Percentiles rank a stretch among this genome's conserved stretches.
phyloP scores from a whole-genome alignment of 441 rosid species.

The Bocquillonia castaneifolia region DNA sequence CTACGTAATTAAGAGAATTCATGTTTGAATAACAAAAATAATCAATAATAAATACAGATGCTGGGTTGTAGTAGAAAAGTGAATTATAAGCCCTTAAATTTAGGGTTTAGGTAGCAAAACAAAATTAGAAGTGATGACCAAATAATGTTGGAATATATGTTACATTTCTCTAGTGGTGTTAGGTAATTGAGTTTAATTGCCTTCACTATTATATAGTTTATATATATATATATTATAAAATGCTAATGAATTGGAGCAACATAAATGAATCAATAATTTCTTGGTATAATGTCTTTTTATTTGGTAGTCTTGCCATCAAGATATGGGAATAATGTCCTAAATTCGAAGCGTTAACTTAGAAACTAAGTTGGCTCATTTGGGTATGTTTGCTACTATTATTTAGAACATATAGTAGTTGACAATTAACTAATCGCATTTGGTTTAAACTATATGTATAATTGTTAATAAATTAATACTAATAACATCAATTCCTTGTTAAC shows the following conservation, averaged over 20 bases:
- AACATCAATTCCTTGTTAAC: background rate
- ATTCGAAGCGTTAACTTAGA: background rate
- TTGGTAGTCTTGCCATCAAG: background rate
- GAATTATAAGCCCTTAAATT: background rate
- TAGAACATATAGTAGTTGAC: background rate
- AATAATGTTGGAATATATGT: constrained; percentile 14
- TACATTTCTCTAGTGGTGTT: constrained; percentile 7
- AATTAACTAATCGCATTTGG: no score
- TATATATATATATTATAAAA: background rate
- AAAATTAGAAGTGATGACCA: constrained; percentile 1
- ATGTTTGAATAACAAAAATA: no score
- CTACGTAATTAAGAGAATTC: no score
- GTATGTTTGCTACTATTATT: constrained; percentile 8
- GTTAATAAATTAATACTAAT: background rate
- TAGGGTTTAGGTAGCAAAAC: background rate
- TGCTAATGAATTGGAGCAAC: background rate
- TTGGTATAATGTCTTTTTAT: background rate
- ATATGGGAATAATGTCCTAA: background rate
- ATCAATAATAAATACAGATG: no score
- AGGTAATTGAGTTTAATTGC: constrained; percentile 4
- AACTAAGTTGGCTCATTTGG: background rate
- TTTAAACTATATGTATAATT: background rate
- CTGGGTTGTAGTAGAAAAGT: constrained; percentile 6
- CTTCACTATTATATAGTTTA: background rate
- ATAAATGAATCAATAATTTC: background rate